Base-by-base conservation (phyloP, 2,329 filamentous ascomycete species). In the Phialophora tarda region DNA sequence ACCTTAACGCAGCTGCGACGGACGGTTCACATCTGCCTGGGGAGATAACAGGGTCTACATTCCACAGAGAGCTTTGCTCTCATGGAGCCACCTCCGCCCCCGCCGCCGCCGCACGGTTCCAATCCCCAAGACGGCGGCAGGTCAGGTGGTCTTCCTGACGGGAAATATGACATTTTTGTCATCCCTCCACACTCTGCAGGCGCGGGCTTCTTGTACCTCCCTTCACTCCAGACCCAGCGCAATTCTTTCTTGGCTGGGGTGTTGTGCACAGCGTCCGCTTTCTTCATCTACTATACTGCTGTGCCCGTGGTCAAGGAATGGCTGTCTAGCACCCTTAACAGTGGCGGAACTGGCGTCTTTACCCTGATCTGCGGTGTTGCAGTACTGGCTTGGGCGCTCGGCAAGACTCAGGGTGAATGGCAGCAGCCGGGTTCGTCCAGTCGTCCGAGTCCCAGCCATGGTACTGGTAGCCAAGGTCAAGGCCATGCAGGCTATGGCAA, bases 161-260 rank as follows among this genome's bases (percentile, higher is more conserved):
- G 94, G 63, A 96, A 95, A 77, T 98, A 97, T 79, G 94, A 98
- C 82, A 96, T 98, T 76, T 97, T 97, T 81, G 90, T 97, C 77
- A 93, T 98, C 74, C 94, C 94, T 7, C 92, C 93, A 55, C 93
- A 97, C 78, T 94, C 93, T 11, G 86, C 93, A 6, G 94, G 94
- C 61, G 88, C 89, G 0, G 94, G 94, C 38, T 97, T 97, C 78
- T 83, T 98, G 30, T 97, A 98, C 78, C 86, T 98, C n/a, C 94
- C 94, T 0, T 97, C 93, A 0, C 79, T 98, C 68, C 86, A 90
- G 75, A 90, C 92, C 23, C 91, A 95, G 74, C 85, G 90, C 74
- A 97, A 97, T 78, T 96, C 92, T 79, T 98, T 97, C 78, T 85
- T 93, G 24, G 93, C 93, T 3, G 94, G 94, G 30, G 92, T 93